phyloP scores from a whole-genome alignment of 352 stramenopile species.

The Pythium sukuiense region DNA sequence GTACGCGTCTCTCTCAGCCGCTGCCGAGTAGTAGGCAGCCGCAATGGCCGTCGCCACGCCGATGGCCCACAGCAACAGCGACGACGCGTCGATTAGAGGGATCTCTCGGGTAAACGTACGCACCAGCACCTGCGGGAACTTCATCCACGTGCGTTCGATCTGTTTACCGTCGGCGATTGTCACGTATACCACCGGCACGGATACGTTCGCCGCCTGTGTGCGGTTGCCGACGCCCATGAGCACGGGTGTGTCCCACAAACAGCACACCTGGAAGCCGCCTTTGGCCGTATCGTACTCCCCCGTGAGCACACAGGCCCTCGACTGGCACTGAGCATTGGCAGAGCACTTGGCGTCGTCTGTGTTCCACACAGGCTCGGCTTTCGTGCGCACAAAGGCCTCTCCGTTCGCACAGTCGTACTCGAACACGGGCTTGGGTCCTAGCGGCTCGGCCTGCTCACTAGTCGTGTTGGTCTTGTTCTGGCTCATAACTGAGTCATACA shows the following conservation, averaged over 20 bases:
- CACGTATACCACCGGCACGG: constrained; percentile 69
- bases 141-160: constrained; percentile 37
- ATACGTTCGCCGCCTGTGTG: constrained; percentile 38
- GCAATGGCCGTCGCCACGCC: constrained; percentile 57
- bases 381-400: constrained; percentile 47
- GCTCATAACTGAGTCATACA: constrained; percentile 55
- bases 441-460: constrained; percentile 2
- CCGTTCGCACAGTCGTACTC: constrained; percentile 69
- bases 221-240: constrained; percentile 67
- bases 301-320: constrained; percentile 61
- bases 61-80: constrained; percentile 60
- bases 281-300: constrained; percentile 27
- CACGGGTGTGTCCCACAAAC: constrained; percentile 76
- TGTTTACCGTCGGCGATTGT: constrained; percentile 58
- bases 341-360: constrained; percentile 48
- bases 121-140: constrained; percentile 44
- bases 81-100: constrained; percentile 57
- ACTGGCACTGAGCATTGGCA: constrained; percentile 36
- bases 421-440: constrained; percentile 43
- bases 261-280: constrained; percentile 60
- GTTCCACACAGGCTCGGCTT: constrained; percentile 43
- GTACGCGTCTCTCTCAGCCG: constrained; percentile 25
- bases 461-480: constrained; percentile 44
- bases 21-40: constrained; percentile 65
- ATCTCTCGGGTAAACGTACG: constrained; percentile 47